Base-by-base conservation (phyloP, 2,329 filamentous ascomycete species). In the Aureobasidium subglaciale region DNA sequence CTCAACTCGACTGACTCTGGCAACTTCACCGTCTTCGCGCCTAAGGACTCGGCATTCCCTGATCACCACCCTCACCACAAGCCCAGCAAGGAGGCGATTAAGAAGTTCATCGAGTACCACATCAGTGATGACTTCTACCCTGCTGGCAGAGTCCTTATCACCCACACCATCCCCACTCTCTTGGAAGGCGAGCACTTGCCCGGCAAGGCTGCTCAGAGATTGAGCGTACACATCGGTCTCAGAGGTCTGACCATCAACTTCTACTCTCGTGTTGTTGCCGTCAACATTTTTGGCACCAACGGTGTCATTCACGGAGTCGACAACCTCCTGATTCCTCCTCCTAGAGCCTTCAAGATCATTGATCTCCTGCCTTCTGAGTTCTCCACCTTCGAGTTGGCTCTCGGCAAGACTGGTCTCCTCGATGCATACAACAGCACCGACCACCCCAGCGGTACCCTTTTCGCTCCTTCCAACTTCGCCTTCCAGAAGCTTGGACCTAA, bases 21-120 rank as follows among this genome's bases (percentile, higher is more conserved):
- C 13, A 91, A 92, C 69, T 82, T 86, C 65, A 96, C 91, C 1
- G 71, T 93, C 49, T 95, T 96, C 64, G 87, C 88, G 2, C 91
- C 91, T 0, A 83, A 81, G 1, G 83, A 96, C 67, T 74, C 78
- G 48, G 90, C 90, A 0, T 92, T 96, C 63, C 79, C 79, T 1
- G 70, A 79, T 59, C 71, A 80, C 58, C 73, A 71, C 52, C 71
- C 68, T 64, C 68, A 76, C 60, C 55, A 46, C 42, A 83, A 88
- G 71, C 85, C 84, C 4, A 78, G 79, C 56, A 85, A 89, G 69
- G 84, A 92, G 63, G 71, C 84, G 42, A 68, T 95, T 59, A 82
- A 88, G 72, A 76, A 78, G 53, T 66, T 91, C 5, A 71, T 95
- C 1, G 71, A 79, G 42, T 96, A 96, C 71, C 90, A 96, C 63